Evolutionary conservation across 148 eudicot species (phyloP).

Genomic region (Rhododendron mucronatum): DNA sequence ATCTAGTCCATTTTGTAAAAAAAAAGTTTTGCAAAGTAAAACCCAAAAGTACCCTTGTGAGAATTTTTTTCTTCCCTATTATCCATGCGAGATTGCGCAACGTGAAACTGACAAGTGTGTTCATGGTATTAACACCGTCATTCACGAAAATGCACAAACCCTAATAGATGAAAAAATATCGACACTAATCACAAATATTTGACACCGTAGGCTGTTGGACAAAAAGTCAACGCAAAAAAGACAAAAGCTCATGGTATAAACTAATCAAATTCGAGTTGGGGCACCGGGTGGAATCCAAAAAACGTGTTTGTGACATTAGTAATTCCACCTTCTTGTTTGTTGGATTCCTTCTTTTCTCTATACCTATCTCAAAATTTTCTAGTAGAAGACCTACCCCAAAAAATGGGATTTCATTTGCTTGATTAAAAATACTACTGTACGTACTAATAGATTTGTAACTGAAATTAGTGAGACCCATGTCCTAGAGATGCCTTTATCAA

Average conservation of each 20-base stretch:
- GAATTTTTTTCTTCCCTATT: too few species aligned
- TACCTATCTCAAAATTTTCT: neutral
- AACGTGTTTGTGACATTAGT: neutral
- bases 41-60: too few species aligned
- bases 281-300: neutral
- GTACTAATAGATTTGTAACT: neutral
- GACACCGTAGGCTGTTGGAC: neutral
- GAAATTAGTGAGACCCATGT: neutral
- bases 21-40: too few species aligned
- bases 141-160: neutral
- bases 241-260: neutral
- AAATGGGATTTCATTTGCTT: neutral
- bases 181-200: neutral
- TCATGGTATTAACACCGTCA: neutral
- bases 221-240: neutral
- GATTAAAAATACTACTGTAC: neutral
- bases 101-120: neutral
- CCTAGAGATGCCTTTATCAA: neutral
- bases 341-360: neutral
- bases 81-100: neutral
- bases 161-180: neutral
- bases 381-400: neutral
- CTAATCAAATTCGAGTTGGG: neutral
- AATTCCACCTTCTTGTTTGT: neutral
- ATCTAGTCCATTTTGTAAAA: neutral